These are phyloP conservation scores for Eucalyptus melliodora DNA, from an alignment of 345 rosid genomes.

Conservation along the genomic window DNA sequence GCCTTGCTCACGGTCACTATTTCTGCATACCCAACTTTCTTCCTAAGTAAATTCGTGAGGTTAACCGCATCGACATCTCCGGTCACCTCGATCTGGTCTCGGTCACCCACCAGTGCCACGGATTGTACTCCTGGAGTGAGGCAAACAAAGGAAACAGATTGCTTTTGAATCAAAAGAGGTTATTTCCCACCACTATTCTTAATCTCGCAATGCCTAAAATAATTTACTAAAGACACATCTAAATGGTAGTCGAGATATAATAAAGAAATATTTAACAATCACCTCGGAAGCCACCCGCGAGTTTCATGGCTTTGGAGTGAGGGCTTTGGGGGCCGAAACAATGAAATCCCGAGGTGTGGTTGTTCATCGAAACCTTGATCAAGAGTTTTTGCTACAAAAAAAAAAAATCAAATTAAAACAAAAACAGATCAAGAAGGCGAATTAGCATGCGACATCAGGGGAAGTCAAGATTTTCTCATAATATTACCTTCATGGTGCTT, in stretches of 20 bases:
- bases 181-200: neutral
- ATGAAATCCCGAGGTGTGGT: neutral
- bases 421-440: neutral
- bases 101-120: neutral
- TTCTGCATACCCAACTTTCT: neutral
- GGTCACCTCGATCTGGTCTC: neutral
- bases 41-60: neutral
- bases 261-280: neutral
- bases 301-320: neutral
- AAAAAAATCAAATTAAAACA: neutral
- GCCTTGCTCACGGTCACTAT: neutral
- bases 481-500: neutral
- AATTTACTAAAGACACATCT: neutral
- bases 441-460: neutral
- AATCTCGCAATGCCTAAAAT: neutral
- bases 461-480: neutral
- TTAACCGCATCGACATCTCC: neutral
- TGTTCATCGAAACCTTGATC: neutral
- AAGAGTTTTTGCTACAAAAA: neutral
- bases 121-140: neutral
- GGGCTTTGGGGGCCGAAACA: neutral
- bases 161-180: neutral
- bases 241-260: neutral
- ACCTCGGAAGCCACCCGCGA: neutral
- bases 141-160: neutral